These are phyloP conservation scores for Alternaria sp. DNA, from an alignment of 2,329 filamentous ascomycete genomes.

Conservation along the genomic window DNA sequence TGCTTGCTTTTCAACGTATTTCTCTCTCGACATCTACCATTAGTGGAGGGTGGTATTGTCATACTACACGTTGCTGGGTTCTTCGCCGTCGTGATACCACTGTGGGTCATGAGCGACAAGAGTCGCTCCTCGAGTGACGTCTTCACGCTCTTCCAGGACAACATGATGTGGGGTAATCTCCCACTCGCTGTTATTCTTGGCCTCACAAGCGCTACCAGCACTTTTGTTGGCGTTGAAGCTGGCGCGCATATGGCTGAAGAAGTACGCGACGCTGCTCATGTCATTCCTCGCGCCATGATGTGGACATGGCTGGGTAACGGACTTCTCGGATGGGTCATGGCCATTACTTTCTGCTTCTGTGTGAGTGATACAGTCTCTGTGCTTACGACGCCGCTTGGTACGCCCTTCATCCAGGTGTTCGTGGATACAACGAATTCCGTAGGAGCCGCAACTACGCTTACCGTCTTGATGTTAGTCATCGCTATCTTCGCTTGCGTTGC, in stretches of 20 bases:
- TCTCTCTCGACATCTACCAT: conserved; percentile 50
- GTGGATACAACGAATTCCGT: conserved; percentile 32
- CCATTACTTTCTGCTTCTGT: conserved; percentile 28
- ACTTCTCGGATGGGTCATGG: conserved; percentile 47
- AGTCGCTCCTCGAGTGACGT: conserved; percentile 49
- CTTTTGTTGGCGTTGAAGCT: conserved; percentile 48
- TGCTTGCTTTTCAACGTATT: conserved; percentile 54
- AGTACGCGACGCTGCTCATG: conserved; percentile 35
- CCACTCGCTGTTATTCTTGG: conserved; percentile 28
- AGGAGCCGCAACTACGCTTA: conserved; percentile 30
- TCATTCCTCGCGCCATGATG: conserved; percentile 51
- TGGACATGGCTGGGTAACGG: conserved; percentile 49
- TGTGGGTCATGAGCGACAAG: conserved; percentile 42
- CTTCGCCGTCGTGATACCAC: conserved; percentile 57
- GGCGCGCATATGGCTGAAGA: conserved; percentile 49
- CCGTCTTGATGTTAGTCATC: conserved; percentile 35
- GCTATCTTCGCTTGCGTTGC: conserved; percentile 32
- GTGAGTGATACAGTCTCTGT: conserved; percentile 22
- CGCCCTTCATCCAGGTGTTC: conserved; percentile 38
- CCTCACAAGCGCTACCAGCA: conserved; percentile 53
- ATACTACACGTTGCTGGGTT: conserved; percentile 60
- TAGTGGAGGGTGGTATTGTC: conserved; percentile 31
- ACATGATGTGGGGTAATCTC: conserved; percentile 21
- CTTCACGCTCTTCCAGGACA: conserved; percentile 58
- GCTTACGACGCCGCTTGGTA: conserved; percentile 27